These are phyloP conservation scores for Rehmannia glutinosa DNA, from an alignment of 257 asterid genomes.

Conservation along the genomic window DNA sequence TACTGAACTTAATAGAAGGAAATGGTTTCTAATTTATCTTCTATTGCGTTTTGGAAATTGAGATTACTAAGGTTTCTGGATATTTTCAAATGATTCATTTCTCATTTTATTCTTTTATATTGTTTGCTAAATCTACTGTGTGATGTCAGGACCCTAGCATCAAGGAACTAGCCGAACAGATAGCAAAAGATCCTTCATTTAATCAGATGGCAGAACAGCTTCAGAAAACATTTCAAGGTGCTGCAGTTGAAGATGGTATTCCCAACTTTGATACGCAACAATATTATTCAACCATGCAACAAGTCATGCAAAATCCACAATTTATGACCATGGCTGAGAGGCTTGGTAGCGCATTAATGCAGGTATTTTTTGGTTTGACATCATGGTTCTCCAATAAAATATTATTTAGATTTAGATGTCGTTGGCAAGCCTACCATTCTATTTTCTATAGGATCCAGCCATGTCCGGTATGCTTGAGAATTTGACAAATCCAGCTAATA, in stretches of 20 bases:
- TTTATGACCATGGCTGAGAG: slow-evolving; percentile 91
- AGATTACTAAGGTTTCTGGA: no score
- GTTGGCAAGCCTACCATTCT: slow-evolving; percentile 12
- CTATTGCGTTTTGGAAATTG: no score
- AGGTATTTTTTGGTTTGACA: slow-evolving; percentile 37
- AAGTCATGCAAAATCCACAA: slow-evolving; percentile 96
- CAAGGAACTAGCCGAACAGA: slow-evolving; percentile 85
- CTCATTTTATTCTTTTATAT: slow-evolving; percentile 10
- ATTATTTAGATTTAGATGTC: neutral
- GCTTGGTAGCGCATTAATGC: slow-evolving; percentile 80
- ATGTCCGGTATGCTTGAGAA: slow-evolving; percentile 90
- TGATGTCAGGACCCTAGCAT: slow-evolving; percentile 68
- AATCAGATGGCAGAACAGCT: slow-evolving; percentile 93
- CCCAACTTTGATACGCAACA: slow-evolving; percentile 80
- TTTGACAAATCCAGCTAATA: slow-evolving; percentile 71
- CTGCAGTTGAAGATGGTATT: slow-evolving; percentile 48
- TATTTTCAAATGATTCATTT: neutral
- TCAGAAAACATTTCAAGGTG: slow-evolving; percentile 81
- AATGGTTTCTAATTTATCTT: no score
- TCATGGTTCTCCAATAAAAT: neutral
- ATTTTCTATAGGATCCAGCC: slow-evolving; percentile 63
- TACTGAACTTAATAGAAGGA: no score
- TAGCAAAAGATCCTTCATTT: slow-evolving; percentile 78
- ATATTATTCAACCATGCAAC: slow-evolving; percentile 78
- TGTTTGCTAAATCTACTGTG: neutral